Percentiles rank a stretch among this genome's conserved stretches.
Conservation (phyloP, 495 filamentous ascomycete species). For the Daldinia grandis region DNA sequence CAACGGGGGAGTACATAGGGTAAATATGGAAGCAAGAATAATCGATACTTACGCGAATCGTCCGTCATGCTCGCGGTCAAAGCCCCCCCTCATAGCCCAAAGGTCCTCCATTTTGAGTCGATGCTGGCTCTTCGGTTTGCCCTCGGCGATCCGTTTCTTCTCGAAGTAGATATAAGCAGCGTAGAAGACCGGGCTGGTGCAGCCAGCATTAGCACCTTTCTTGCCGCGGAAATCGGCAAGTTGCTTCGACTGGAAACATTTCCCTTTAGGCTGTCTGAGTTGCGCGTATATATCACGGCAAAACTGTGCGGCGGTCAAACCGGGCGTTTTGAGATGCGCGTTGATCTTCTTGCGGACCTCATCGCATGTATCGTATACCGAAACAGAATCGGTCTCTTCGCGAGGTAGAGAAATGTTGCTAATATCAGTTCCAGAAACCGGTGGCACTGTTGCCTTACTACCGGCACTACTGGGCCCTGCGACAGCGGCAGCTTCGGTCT, state of each 20-base stretch:
- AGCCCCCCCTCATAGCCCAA: constrained; percentile 20
- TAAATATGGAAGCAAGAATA: background rate
- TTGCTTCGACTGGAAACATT: constrained; percentile 48
- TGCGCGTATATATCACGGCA: constrained; percentile 55
- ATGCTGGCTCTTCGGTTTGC: constrained; percentile 64
- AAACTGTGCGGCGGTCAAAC: constrained; percentile 63
- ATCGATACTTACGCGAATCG: background rate
- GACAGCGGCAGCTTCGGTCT: constrained; percentile 26
- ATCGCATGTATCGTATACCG: constrained; percentile 65
- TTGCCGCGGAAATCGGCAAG: constrained; percentile 61
- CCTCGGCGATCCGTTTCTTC: constrained; percentile 64
- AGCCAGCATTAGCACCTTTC: constrained; percentile 57
- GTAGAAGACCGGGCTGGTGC: constrained; percentile 57
- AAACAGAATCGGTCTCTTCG: constrained; percentile 54
- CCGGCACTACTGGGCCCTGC: background rate
- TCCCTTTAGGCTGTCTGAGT: constrained; percentile 28
- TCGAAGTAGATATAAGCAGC: constrained; percentile 66
- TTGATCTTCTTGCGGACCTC: constrained; percentile 65
- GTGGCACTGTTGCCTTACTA: constrained; percentile 1
- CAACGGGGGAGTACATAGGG: background rate
- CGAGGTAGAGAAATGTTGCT: constrained; percentile 50
- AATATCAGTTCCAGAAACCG: constrained; percentile 41
- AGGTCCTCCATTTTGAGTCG: constrained; percentile 61
- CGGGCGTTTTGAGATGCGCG: constrained; percentile 56
- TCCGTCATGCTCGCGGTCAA: constrained; percentile 30